Evolutionary conservation across 202 grass and related monocot genomes (phyloP).

Genomic region (Zoysia matrella): DNA sequence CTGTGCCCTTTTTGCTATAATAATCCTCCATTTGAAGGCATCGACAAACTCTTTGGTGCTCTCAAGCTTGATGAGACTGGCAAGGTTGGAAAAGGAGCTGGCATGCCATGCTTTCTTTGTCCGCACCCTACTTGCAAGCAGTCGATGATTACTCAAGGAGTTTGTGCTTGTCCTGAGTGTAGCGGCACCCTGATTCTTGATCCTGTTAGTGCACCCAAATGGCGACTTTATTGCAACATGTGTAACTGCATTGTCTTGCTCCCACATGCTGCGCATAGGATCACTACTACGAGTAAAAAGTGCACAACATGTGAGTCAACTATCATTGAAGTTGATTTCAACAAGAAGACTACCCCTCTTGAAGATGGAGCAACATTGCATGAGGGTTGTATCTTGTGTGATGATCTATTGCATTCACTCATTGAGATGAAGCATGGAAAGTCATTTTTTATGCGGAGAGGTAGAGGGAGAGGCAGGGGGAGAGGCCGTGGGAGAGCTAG

Average conservation of each 20-base stretch:
- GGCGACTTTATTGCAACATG: conserved; percentile 86
- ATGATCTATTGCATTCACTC: conserved; percentile 90
- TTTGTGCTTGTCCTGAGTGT: conserved; percentile 96
- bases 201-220: conserved; percentile 95
- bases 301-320: conserved; percentile 79
- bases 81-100: conserved; percentile 71
- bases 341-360: conserved; percentile 93
- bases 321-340: conserved; percentile 97
- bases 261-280: conserved; percentile 82
- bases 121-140: conserved; percentile 89
- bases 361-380: conserved; percentile 78
- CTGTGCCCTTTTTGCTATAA: conserved; percentile 97
- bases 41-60: conserved; percentile 78
- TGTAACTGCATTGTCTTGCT: conserved; percentile 90
- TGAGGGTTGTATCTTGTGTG: conserved; percentile 92
- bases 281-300: conserved; percentile 73
- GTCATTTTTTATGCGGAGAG: conserved; percentile 71
- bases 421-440: conserved; percentile 94
- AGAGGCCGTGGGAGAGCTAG: conserved; percentile 60
- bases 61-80: conserved; percentile 70
- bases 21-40: conserved; percentile 93
- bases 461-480: conserved; percentile 68
- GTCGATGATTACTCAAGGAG: conserved; percentile 91
- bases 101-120: conserved; percentile 97
- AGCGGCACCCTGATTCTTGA: conserved; percentile 84